These are phyloP conservation scores for Earliella scabrosa DNA, from an alignment of 1,284 basidiomycete genomes.

Conservation along the genomic window DNA sequence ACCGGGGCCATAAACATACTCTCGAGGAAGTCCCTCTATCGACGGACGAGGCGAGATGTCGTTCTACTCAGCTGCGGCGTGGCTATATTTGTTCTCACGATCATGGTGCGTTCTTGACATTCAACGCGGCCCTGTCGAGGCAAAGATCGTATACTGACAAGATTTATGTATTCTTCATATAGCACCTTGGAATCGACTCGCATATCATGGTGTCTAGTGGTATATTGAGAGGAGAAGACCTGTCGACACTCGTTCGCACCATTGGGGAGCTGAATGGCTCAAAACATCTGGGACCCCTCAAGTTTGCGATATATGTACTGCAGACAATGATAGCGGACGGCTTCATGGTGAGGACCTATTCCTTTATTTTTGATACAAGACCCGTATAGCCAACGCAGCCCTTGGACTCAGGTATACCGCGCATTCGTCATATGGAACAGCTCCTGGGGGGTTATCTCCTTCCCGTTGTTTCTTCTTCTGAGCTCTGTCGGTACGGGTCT, in stretches of 20 bases:
- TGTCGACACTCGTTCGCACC: neutral
- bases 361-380: neutral
- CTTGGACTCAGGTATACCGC: constrained; percentile 19
- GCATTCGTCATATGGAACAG: constrained; percentile 21
- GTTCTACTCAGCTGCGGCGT: constrained; percentile 10
- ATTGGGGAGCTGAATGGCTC: neutral
- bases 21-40: constrained; percentile 4
- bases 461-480: constrained; percentile 1
- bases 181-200: too few species aligned
- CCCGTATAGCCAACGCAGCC: neutral
- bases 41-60: constrained; percentile 8
- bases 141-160: neutral
- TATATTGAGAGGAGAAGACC: neutral
- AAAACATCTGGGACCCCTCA: constrained; percentile 3
- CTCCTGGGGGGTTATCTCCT: constrained; percentile 7
- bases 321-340: constrained; percentile 16
- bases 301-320: constrained; percentile 18
- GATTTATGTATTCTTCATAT: too few species aligned
- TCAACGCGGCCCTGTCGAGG: too few species aligned
- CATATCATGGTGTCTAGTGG: too few species aligned
- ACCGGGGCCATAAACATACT: constrained; percentile 9
- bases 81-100: constrained; percentile 10
- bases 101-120: constrained; percentile 3
- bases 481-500: neutral
- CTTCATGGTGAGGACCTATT: constrained; percentile 11